Percentiles rank a stretch among this genome's conserved stretches.
phyloP scores from a whole-genome alignment of 164 flowering plant species.

The Liquidambar formosana region DNA sequence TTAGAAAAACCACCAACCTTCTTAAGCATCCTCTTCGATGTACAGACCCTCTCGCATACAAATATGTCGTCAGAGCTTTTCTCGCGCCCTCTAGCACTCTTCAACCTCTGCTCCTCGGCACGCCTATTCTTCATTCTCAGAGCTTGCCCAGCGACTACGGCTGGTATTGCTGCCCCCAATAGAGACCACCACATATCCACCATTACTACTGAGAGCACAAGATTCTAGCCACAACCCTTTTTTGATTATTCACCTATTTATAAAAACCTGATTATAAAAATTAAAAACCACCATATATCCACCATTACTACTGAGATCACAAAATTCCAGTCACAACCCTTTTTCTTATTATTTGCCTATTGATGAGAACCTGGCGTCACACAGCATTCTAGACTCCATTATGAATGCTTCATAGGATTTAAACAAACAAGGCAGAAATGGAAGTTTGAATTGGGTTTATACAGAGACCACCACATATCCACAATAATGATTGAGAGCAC shows the following conservation, averaged over 20 bases:
- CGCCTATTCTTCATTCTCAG: constrained; percentile 58
- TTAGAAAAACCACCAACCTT: constrained; percentile 86
- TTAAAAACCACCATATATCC: constrained; percentile 78
- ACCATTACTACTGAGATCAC: constrained; percentile 46
- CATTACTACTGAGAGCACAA: constrained; percentile 33
- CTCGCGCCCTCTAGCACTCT: constrained; percentile 76
- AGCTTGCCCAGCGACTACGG: constrained; percentile 65
- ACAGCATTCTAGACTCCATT: too few species aligned
- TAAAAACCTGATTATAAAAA: too few species aligned
- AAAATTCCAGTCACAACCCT: too few species aligned
- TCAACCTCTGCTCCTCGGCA: constrained; percentile 65
- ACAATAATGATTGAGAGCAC: too few species aligned
- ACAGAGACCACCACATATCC: too few species aligned
- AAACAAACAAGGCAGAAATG: too few species aligned
- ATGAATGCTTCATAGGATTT: too few species aligned
- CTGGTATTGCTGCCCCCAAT: constrained; percentile 36
- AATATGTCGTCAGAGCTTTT: constrained; percentile 82
- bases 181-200: constrained; percentile 86
- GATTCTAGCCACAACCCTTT: too few species aligned
- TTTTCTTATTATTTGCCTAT: too few species aligned
- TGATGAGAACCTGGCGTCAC: too few species aligned
- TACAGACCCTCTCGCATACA: constrained; percentile 93
- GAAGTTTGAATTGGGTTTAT: too few species aligned
- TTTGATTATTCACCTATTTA: too few species aligned
- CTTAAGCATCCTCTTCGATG: constrained; percentile 87